phyloP scores from a whole-genome alignment of 2,329 filamentous ascomycete genomes.

The Helminthosporium solani region DNA sequence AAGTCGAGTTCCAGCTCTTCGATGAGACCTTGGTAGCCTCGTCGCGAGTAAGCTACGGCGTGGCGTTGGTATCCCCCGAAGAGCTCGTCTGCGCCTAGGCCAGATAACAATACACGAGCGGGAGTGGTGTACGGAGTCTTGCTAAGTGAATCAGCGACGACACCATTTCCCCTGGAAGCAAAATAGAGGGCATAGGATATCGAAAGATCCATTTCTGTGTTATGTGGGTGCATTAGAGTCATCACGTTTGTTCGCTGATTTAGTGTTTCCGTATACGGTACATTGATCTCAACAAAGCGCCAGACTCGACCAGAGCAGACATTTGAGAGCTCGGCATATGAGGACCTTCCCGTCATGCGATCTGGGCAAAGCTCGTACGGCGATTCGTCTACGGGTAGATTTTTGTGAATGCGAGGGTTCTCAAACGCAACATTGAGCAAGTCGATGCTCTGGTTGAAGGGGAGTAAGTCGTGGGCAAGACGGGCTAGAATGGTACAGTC shows the following conservation, averaged over 20 bases:
- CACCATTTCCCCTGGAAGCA: conserved; percentile 72
- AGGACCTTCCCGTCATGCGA: conserved; percentile 78
- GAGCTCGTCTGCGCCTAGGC: conserved; percentile 91
- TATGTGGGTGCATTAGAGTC: conserved; percentile 83
- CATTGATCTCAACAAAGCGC: conserved; percentile 83
- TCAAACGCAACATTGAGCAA: conserved; percentile 96
- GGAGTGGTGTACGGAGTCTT: conserved; percentile 60
- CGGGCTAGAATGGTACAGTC: conserved; percentile 89
- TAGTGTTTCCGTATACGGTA: conserved; percentile 75
- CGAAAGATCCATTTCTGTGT: conserved; percentile 98
- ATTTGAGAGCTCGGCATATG: conserved; percentile 69
- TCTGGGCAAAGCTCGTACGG: conserved; percentile 86
- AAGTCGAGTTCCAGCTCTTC: conserved; percentile 86
- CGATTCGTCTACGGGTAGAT: conserved; percentile 27
- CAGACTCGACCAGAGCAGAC: conserved; percentile 72
- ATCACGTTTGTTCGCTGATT: conserved; percentile 69
- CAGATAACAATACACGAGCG: conserved; percentile 83
- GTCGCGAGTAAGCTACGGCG: conserved; percentile 68
- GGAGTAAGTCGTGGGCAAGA: conserved; percentile 74
- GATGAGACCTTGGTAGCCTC: conserved; percentile 69
- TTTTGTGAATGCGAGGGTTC: conserved; percentile 69
- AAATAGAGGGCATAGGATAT: conserved; percentile 96
- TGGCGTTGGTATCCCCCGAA: conserved; percentile 93
- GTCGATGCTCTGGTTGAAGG: conserved; percentile 69
- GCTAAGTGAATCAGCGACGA: conserved; percentile 35